Evolutionary conservation across 352 stramenopile genomes (phyloP), one percentile per base, ranked within the genome.

Genomic region (Phytophthora boehmeriae): DNA sequence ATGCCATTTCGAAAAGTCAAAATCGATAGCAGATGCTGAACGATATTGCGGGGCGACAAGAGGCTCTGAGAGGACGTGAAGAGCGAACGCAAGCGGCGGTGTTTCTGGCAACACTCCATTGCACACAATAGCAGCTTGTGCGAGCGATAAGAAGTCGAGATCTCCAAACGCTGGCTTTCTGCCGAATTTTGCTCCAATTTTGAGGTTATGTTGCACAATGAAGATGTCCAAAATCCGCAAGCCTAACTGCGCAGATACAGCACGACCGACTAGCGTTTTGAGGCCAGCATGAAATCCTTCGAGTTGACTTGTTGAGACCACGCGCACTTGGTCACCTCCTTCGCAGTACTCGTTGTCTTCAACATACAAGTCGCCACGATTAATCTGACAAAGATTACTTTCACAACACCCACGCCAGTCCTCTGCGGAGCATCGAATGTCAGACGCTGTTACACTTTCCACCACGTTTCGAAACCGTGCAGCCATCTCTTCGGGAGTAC

Each of bases 271-370:
- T 16, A 35, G 17, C 5, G 35, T 47, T 23, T 56, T 56, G 3
- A 56, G n/a, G 8, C 34, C 49, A 9, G 49, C 45, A 25, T 56
- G 49, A 23, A 56, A 56, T 9, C 20, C 36, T 36, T 56, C 48
- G 4, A 56, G 35, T 23, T 38, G 49, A n/a, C 49, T 56, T 16
- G 35, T 56, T 2, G 49, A 56, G 17, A 56, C 20, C 0, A 56
- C 36, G 9, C 35, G 35, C 13, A 36, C 27, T 28, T 39, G 17
- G 2, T 16, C 49, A 9, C 23, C 49, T 28, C 20, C 34, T 38
- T 46, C 49, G 1, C 36, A 25, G 35, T 47, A 56, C 8, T n/a
- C 23, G 16, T 56, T 56, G 16, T 46, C 9, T 5, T 46, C 35
- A 9, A 56, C 34, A 28, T 32, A 10, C 34, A 56, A 23, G n/a